A percentile compares a stretch with the other conserved stretches of the same genome.
Evolutionary conservation across 2,329 filamentous ascomycete genomes (phyloP).

Genomic region (Pezicula rhizophila): DNA sequence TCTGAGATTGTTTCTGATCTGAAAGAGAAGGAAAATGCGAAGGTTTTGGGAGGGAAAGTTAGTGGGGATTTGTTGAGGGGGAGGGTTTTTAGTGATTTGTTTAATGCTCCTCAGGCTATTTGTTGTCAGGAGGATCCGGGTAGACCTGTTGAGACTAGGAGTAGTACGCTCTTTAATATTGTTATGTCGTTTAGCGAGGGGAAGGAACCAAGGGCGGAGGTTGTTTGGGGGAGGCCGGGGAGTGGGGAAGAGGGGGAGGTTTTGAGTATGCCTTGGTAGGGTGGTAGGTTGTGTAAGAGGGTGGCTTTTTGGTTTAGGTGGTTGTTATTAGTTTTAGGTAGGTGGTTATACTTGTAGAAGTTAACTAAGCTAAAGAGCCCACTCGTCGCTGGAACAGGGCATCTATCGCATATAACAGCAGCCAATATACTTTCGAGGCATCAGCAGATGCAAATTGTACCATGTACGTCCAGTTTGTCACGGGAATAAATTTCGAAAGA

Average conservation of each 20-base stretch:
- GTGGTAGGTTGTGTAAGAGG: too few species aligned
- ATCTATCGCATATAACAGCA: too few species aligned
- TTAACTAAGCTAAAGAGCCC: too few species aligned
- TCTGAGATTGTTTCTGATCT: conserved; percentile 17
- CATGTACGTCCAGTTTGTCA: too few species aligned
- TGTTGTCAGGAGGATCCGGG: conserved; percentile 27
- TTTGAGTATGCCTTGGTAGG: conserved; percentile 14
- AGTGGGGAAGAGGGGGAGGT: conserved; percentile 11
- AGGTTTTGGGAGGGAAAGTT: conserved; percentile 7
- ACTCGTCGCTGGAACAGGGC: too few species aligned
- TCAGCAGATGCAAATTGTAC: too few species aligned
- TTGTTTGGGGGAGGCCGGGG: conserved; percentile 21
- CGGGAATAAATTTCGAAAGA: too few species aligned
- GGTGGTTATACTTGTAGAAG: too few species aligned
- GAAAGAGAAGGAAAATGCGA: background rate
- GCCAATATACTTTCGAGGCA: too few species aligned
- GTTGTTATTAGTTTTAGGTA: too few species aligned
- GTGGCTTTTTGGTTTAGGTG: too few species aligned
- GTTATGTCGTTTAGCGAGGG: conserved; percentile 25
- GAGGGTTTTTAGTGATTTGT: conserved; percentile 30
- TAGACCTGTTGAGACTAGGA: conserved; percentile 23
- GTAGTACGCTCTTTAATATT: conserved; percentile 31
- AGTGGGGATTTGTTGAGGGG: conserved; percentile 23
- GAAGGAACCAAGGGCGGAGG: conserved; percentile 24
- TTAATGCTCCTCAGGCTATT: conserved; percentile 30